These are phyloP conservation scores for Periconia sp. DNA, from an alignment of 2,329 filamentous ascomycete genomes.

Conservation along the genomic window DNA sequence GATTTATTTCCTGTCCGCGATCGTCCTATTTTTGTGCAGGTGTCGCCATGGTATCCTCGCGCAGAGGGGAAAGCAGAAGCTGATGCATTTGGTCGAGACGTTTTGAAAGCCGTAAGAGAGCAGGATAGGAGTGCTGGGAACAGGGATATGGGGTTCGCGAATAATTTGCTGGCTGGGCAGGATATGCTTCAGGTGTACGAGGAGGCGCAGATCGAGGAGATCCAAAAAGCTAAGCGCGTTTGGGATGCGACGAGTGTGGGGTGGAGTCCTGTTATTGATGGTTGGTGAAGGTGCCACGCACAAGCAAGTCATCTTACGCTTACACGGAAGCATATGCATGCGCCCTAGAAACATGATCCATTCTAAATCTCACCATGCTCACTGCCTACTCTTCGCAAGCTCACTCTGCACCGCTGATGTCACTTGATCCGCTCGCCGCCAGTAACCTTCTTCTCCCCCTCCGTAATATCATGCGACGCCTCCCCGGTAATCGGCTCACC, in stretches of 20 bases:
- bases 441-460: slow-evolving; percentile 41
- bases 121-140: slow-evolving; percentile 7
- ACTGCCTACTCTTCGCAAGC: slow-evolving; percentile 33
- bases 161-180: slow-evolving; percentile 14
- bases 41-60: slow-evolving; percentile 11
- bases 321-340: too few species aligned
- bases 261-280: slow-evolving; percentile 17
- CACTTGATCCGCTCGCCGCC: slow-evolving; percentile 38
- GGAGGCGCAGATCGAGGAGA: slow-evolving; percentile 8
- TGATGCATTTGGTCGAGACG: slow-evolving; percentile 13
- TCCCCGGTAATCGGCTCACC: slow-evolving; percentile 35
- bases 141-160: slow-evolving; percentile 12
- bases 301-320: too few species aligned
- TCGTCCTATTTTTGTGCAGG: slow-evolving; percentile 14
- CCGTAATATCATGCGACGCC: slow-evolving; percentile 39
- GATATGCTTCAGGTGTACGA: slow-evolving; percentile 14
- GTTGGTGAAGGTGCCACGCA: slow-evolving; percentile 1
- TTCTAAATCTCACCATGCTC: too few species aligned
- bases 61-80: slow-evolving; percentile 5
- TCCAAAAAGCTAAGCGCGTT: slow-evolving; percentile 6
- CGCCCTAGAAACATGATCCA: too few species aligned
- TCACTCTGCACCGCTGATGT: slow-evolving; percentile 41
- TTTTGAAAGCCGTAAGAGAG: slow-evolving; percentile 7
- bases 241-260: slow-evolving; percentile 14
- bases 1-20: slow-evolving; percentile 8